Base-by-base conservation (phyloP, 345 rosid species). In the Melastoma malabathricum region DNA sequence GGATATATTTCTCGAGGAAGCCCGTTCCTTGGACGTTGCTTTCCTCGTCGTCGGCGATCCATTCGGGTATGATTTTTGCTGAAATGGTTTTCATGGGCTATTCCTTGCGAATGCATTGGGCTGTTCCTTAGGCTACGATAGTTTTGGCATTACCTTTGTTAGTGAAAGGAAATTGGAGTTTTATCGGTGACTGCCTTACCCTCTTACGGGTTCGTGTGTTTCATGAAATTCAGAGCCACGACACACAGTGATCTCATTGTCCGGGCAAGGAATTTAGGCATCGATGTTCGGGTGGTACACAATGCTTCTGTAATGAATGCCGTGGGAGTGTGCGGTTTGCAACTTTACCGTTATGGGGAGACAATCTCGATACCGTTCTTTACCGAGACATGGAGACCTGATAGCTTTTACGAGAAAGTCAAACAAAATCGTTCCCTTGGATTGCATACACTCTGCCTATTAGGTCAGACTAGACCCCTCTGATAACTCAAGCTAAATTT, bases 291-390 rank as follows among this genome's bases (percentile, higher is more conserved):
- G 68, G 97, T 81, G 38, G 73, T 93, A 43, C 88, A 79, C 67
- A 88, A 93, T 67, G 97, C 97, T 46, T 93, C 99, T 0, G 94
- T 85, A 55, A 88, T 93, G 94, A 93, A 85, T 66, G 99, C 94
- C 0, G 64, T 93, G 51, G 95, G 95, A 64, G 66, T 81, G 44
- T 88, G 99, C 59, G 97, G 95, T 27, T 59, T 93, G 66, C 97
- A 93, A 59, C 83, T 93, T 46, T 85, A 93, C 61, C 95, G 72
- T 34, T 93, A 85, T 50, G 99, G 99, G 27, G 94, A 93, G 73
- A 88, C 94, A 3, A 74, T 93, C 58, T 88, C 97, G 0, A 69
- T 88, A 41, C 97, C 97, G 0, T 88, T 93, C 63, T 93, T 88
- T 27, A 85, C 85, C 0, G 86, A 93, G 65, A 70, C 75, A 25